These are phyloP conservation scores for Fusarium nematophilum DNA, from an alignment of 2,329 filamentous ascomycete species.

Conservation along the genomic window DNA sequence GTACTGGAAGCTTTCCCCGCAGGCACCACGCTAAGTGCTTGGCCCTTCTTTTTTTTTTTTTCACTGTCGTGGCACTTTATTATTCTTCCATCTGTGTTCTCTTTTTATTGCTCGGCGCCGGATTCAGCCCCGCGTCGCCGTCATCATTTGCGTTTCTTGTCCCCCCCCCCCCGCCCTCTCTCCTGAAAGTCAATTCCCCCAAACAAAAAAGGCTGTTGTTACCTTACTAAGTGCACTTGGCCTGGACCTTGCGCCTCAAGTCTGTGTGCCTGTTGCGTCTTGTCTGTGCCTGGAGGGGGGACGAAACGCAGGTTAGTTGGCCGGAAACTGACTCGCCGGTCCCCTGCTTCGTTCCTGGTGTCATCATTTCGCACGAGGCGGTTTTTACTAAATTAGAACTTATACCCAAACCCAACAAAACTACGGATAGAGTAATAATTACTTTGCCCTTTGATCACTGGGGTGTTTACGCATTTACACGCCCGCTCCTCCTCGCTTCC, in stretches of 20 bases:
- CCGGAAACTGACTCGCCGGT: conserved; percentile 23
- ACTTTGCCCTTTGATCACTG: too few species aligned
- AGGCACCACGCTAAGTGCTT: neutral
- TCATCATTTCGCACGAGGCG: conserved; percentile 33
- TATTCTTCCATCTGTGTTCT: neutral
- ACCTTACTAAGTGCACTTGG: too few species aligned
- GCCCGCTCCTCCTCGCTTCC: neutral
- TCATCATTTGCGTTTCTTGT: conserved; percentile 17
- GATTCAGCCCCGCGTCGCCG: conserved; percentile 14
- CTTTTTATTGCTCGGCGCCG: conserved; percentile 13
- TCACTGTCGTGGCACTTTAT: neutral
- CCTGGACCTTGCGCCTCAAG: conserved; percentile 12
- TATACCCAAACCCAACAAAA: conserved; percentile 23
- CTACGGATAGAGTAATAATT: too few species aligned
- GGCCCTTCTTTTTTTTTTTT: neutral
- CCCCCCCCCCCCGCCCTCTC: too few species aligned
- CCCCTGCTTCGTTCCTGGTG: conserved; percentile 5
- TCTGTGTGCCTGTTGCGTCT: neutral
- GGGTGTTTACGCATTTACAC: too few species aligned
- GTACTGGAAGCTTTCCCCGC: conserved; percentile 3
- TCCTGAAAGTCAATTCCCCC: conserved; percentile 32
- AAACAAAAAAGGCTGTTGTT: too few species aligned
- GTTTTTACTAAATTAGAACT: conserved; percentile 26
- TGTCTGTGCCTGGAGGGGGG: too few species aligned
- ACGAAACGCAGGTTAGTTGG: neutral